A percentile compares a stretch with the other conserved stretches of the same genome.
Evolutionary conservation across 2,329 filamentous ascomycete species (phyloP).

Genomic region (Claviceps sp.): DNA sequence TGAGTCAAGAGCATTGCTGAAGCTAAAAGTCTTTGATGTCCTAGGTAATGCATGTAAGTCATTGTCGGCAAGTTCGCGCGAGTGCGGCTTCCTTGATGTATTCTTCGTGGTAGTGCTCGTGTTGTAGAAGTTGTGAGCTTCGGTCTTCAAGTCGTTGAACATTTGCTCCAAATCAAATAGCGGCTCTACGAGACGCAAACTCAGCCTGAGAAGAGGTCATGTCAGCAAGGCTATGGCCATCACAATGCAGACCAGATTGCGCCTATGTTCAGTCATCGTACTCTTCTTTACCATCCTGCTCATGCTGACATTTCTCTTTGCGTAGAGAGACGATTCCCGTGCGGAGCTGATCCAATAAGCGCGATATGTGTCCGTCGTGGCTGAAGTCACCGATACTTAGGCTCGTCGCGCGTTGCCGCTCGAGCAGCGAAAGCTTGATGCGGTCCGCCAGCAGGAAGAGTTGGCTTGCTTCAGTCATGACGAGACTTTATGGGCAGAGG

Average conservation of each 20-base stretch:
- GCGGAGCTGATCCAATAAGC: slow-evolving; percentile 75
- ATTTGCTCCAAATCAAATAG: slow-evolving; percentile 59
- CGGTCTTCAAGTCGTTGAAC: slow-evolving; percentile 60
- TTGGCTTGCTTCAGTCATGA: slow-evolving; percentile 48
- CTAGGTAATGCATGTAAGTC: slow-evolving; percentile 47
- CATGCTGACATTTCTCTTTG: slow-evolving; percentile 48
- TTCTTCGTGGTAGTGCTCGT: slow-evolving; percentile 32
- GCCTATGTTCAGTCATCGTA: slow-evolving; percentile 17
- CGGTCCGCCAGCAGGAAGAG: slow-evolving; percentile 91
- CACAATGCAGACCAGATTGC: background rate
- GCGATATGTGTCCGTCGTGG: slow-evolving; percentile 79
- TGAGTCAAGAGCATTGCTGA: slow-evolving; percentile 50
- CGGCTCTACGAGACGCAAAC: slow-evolving; percentile 44
- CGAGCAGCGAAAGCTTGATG: slow-evolving; percentile 88
- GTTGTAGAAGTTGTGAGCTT: slow-evolving; percentile 59
- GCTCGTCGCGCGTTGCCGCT: slow-evolving; percentile 74
- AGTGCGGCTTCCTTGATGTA: slow-evolving; percentile 48
- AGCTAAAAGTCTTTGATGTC: slow-evolving; percentile 66
- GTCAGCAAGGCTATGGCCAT: slow-evolving; percentile 2
- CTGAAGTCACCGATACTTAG: slow-evolving; percentile 66
- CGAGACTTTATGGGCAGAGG: background rate
- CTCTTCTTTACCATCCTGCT: slow-evolving; percentile 51
- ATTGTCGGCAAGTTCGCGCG: slow-evolving; percentile 46
- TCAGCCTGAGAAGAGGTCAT: slow-evolving; percentile 23
- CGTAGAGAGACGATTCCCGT: slow-evolving; percentile 64